These are phyloP conservation scores for Dioscorea alata DNA, from an alignment of 106 monocot genomes.

Conservation along the genomic window DNA sequence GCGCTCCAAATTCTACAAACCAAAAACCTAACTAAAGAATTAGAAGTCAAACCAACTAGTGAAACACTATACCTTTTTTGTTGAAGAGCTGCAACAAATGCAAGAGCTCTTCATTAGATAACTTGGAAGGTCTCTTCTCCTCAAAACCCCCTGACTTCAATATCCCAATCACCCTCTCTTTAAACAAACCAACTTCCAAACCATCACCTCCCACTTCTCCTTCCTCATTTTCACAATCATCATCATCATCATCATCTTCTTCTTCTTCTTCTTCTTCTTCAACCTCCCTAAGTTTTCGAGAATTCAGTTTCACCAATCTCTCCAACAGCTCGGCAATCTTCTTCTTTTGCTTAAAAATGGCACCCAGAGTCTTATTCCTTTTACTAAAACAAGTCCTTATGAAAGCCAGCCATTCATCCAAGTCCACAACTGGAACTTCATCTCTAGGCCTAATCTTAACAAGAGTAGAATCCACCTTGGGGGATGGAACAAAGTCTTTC, in stretches of 20 bases:
- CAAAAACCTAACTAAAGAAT: too few relatives aligned
- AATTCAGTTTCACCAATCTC: slow-evolving; percentile 6
- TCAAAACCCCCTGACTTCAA: slow-evolving; percentile 46
- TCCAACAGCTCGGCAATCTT: slow-evolving; percentile 37
- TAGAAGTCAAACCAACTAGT: neutral
- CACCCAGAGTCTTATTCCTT: slow-evolving; percentile 84
- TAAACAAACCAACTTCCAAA: slow-evolving; percentile 29
- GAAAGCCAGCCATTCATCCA: slow-evolving; percentile 84
- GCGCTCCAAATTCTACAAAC: neutral
- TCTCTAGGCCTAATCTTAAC: slow-evolving; percentile 49
- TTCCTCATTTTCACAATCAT: slow-evolving; percentile 2
- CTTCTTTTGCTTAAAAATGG: slow-evolving; percentile 91
- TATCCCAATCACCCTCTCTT: slow-evolving; percentile 54
- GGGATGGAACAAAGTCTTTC: slow-evolving; percentile 72
- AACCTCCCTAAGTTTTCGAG: neutral
- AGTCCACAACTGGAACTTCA: slow-evolving; percentile 31
- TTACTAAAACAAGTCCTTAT: slow-evolving; percentile 61
- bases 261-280: neutral
- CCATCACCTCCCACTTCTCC: slow-evolving; percentile 11
- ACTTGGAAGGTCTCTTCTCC: slow-evolving; percentile 61
- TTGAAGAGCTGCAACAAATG: slow-evolving; percentile 63
- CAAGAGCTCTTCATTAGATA: slow-evolving; percentile 64
- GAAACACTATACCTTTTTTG: slow-evolving; percentile 58
- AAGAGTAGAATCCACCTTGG: slow-evolving; percentile 79
- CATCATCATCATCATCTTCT: slow-evolving; percentile 3